Conservation (phyloP, 192 early-diverging fungal species). For the Chytriomyces sp. region DNA sequence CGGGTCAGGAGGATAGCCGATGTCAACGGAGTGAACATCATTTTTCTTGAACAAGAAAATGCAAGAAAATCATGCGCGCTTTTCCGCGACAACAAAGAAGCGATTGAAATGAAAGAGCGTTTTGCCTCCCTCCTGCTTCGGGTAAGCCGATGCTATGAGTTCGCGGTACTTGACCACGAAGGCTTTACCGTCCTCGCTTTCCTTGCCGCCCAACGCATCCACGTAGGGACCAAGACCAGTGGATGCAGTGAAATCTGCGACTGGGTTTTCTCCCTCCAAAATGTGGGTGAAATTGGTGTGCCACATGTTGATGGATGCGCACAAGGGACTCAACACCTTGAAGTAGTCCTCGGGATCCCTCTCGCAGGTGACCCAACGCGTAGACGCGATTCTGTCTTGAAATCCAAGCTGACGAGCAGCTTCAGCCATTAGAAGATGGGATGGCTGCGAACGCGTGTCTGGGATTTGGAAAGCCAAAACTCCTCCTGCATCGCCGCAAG, state of each 20-base stretch:
- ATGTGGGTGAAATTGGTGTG: neutral
- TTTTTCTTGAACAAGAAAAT: neutral
- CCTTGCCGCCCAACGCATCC: constrained; percentile 6
- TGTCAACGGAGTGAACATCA: too few species aligned
- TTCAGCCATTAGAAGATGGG: constrained; percentile 15
- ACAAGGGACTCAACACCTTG: neutral
- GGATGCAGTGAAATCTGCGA: constrained; percentile 23
- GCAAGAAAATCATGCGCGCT: neutral
- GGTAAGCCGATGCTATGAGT: constrained; percentile 13
- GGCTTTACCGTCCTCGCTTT: constrained; percentile 2
- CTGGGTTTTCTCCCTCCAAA: constrained; percentile 24
- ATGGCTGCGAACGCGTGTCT: constrained; percentile 11
- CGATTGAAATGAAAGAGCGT: constrained; percentile 17
- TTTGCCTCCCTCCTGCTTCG: constrained; percentile 8
- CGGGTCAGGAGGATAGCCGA: too few species aligned
- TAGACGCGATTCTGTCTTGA: neutral
- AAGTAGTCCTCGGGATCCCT: constrained; percentile 10
- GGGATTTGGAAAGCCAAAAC: constrained; percentile 24
- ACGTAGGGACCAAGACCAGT: constrained; percentile 24
- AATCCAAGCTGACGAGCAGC: constrained; percentile 8
- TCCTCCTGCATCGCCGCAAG: neutral
- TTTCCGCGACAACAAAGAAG: constrained; percentile 10
- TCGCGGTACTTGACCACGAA: constrained; percentile 13
- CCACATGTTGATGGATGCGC: constrained; percentile 5
- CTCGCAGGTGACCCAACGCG: constrained; percentile 28